Percentiles rank a stretch among this genome's conserved stretches.
Conservation (phyloP, 148 eudicot genomes). For the Fagopyrum tataricum region DNA sequence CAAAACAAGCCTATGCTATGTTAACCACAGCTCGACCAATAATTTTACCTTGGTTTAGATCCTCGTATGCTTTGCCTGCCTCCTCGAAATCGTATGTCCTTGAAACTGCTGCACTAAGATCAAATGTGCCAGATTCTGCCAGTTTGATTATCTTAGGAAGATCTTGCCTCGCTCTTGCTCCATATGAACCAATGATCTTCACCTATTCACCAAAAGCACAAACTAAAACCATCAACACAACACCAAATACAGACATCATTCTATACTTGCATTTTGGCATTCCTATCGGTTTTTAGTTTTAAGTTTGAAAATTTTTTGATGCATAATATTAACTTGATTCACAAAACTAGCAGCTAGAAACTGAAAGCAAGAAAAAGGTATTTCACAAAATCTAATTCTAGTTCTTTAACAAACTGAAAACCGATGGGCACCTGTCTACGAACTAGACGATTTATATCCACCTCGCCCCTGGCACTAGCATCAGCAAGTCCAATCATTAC, state of each 20-base stretch:
- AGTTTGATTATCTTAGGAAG: constrained; percentile 84
- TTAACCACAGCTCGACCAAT: constrained; percentile 88
- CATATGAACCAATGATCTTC: constrained; percentile 91
- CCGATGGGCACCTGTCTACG: constrained; percentile 98
- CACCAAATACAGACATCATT: neutral
- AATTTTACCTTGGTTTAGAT: constrained; percentile 70
- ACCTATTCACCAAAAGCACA: constrained; percentile 37
- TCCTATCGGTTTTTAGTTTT: no score
- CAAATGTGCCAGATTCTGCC: constrained; percentile 79
- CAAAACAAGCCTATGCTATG: constrained; percentile 22
- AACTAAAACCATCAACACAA: neutral
- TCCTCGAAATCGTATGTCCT: constrained; percentile 78
- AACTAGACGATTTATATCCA: constrained; percentile 95
- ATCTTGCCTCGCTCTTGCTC: constrained; percentile 96
- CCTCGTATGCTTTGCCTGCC: constrained; percentile 58
- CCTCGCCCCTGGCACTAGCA: constrained; percentile 74
- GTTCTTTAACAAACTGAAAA: no score
- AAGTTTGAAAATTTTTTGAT: no score
- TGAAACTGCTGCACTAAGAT: constrained; percentile 77
- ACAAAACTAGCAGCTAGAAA: no score
- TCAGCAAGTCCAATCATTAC: constrained; percentile 95
- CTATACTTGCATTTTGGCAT: neutral
- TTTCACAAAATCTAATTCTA: no score
- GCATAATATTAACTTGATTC: no score
- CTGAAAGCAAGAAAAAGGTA: no score